phyloP scores from a whole-genome alignment of 257 asterid species.

The Forsythia viridissima region DNA sequence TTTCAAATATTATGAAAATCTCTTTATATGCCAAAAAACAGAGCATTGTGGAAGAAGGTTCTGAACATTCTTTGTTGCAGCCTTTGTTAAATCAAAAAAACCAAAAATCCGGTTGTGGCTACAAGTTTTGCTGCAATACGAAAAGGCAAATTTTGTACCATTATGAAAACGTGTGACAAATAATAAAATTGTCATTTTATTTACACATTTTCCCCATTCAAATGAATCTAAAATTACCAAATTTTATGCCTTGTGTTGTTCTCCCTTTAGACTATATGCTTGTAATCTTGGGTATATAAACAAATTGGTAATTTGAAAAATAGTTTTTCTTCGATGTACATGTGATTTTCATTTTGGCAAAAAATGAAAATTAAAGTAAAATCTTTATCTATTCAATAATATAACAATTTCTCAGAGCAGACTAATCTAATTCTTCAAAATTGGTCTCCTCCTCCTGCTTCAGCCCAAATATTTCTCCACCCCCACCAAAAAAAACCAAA shows the following conservation, averaged over 20 bases:
- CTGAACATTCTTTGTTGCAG: neutral
- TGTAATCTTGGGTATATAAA: too few species aligned
- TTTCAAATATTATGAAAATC: too few species aligned
- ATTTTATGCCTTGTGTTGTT: neutral
- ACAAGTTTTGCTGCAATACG: neutral
- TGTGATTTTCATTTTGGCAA: neutral
- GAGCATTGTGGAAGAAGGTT: neutral
- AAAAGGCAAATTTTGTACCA: constrained; percentile 34
- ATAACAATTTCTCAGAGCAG: constrained; percentile 11
- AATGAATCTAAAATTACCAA: too few species aligned
- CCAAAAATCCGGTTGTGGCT: neutral
- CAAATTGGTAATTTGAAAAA: too few species aligned
- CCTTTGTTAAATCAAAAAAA: neutral
- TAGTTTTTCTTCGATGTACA: too few species aligned
- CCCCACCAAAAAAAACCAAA: neutral
- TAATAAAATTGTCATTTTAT: neutral
- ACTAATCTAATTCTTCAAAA: constrained; percentile 35
- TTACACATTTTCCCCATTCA: neutral
- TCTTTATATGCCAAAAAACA: neutral
- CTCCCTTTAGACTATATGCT: neutral
- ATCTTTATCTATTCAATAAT: neutral
- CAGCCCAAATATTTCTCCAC: too few species aligned
- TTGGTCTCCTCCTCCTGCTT: constrained; percentile 19
- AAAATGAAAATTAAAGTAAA: neutral
- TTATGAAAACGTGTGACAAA: neutral